phyloP scores from a whole-genome alignment of 495 filamentous ascomycete species.

The Aspergillus diversus region DNA sequence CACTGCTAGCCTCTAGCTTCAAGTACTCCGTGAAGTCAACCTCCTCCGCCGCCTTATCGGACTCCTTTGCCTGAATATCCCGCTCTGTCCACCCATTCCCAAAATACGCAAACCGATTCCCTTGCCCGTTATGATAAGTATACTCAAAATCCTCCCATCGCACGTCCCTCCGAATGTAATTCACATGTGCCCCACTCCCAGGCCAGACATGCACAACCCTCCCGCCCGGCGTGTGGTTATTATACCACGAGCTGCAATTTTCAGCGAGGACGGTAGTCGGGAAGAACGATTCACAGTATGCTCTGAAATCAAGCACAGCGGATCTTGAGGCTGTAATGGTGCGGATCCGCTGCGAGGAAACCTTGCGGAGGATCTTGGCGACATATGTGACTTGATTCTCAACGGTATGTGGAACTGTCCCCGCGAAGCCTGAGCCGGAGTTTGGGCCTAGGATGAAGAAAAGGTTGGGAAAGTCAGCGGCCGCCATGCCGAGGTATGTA shows the following conservation, averaged over 20 bases:
- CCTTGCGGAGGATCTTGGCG: slow-evolving; percentile 65
- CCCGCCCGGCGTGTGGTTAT: slow-evolving; percentile 58
- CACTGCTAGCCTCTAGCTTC: slow-evolving; percentile 26
- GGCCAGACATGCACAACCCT: slow-evolving; percentile 67
- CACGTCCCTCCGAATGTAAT: slow-evolving; percentile 58
- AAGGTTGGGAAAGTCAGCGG: slow-evolving; percentile 67
- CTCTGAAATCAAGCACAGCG: slow-evolving; percentile 64
- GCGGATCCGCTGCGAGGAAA: slow-evolving; percentile 63
- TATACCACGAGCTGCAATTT: slow-evolving; percentile 72
- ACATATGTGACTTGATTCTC: slow-evolving; percentile 63
- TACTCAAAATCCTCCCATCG: slow-evolving; percentile 77
- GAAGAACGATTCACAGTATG: slow-evolving; percentile 65
- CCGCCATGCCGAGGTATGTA: slow-evolving; percentile 63
- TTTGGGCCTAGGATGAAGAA: slow-evolving; percentile 56
- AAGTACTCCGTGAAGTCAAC: slow-evolving; percentile 55
- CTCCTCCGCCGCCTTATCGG: slow-evolving; percentile 30
- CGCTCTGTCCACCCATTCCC: slow-evolving; percentile 56
- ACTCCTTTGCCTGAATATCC: background rate
- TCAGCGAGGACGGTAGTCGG: slow-evolving; percentile 60
- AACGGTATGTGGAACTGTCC: slow-evolving; percentile 53
- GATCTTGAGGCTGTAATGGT: slow-evolving; percentile 54
- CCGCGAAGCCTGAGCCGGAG: slow-evolving; percentile 45
- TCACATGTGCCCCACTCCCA: slow-evolving; percentile 62
- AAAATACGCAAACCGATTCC: slow-evolving; percentile 60
- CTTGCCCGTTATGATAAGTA: slow-evolving; percentile 49